Percentiles rank a stretch among this genome's conserved stretches.
phyloP scores from a whole-genome alignment of 2,329 filamentous ascomycete genomes.

The Pestalotiopsis sp. region DNA sequence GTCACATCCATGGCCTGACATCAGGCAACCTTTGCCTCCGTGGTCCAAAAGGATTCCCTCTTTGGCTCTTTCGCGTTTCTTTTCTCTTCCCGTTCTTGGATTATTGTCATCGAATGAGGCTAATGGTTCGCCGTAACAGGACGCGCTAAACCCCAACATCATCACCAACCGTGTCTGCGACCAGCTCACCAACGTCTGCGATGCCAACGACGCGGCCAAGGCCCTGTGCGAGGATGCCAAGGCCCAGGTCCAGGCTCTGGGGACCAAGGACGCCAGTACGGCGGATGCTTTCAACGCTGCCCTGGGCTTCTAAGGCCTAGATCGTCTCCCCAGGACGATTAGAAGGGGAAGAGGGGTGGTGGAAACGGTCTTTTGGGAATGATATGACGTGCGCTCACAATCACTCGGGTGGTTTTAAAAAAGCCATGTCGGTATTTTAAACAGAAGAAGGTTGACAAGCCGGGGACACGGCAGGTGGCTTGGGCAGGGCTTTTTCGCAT shows the following conservation, averaged over 20 bases:
- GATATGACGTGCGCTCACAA: not conserved
- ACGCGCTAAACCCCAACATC: slow-evolving; percentile 65
- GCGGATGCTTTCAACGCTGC: slow-evolving; percentile 50
- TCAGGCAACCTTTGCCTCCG: not conserved
- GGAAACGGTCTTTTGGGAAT: not conserved
- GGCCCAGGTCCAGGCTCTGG: slow-evolving; percentile 50
- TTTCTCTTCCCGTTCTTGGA: not conserved
- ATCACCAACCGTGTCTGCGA: slow-evolving; percentile 66
- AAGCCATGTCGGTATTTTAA: not conserved
- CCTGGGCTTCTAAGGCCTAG: slow-evolving; percentile 37
- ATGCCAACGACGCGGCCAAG: slow-evolving; percentile 57
- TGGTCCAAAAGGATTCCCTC: too few relatives aligned
- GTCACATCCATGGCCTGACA: not conserved
- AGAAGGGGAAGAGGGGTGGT: too few relatives aligned
- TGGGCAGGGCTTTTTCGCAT: not conserved
- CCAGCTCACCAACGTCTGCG: slow-evolving; percentile 61
- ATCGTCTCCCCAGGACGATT: not conserved
- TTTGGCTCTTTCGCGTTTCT: not conserved
- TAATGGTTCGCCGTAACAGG: slow-evolving; percentile 24
- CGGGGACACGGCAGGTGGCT: not conserved
- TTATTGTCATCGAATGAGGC: not conserved
- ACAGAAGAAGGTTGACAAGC: not conserved
- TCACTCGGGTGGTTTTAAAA: not conserved
- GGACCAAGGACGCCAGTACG: slow-evolving; percentile 49
- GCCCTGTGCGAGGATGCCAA: slow-evolving; percentile 49